These are phyloP conservation scores for Aspergillus uvarum DNA, from an alignment of 2,329 filamentous ascomycete species.

Conservation along the genomic window DNA sequence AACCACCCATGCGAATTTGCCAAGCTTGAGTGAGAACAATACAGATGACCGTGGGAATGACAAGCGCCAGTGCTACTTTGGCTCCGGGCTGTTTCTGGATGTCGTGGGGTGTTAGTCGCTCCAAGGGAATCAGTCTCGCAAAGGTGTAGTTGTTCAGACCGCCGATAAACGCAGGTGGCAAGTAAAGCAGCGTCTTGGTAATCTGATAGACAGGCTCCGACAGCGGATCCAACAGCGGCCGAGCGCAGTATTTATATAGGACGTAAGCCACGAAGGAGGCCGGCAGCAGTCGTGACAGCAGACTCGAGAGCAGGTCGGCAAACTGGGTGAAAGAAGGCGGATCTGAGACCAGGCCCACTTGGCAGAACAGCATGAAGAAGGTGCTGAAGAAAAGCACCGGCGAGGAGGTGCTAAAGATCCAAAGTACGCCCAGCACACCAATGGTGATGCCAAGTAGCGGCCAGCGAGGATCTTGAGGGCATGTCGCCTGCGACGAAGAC, in stretches of 20 bases:
- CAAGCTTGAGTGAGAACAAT: conserved; percentile 77
- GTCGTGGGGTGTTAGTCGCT: conserved; percentile 87
- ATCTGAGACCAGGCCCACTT: conserved; percentile 86
- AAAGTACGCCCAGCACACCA: conserved; percentile 73
- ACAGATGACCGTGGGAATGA: conserved; percentile 67
- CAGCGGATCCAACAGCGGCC: conserved; percentile 68
- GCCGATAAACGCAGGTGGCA: conserved; percentile 88
- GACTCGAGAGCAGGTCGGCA: conserved; percentile 70
- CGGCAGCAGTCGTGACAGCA: conserved; percentile 79
- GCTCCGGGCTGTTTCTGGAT: conserved; percentile 87
- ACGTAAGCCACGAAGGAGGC: conserved; percentile 85
- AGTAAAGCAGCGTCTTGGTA: conserved; percentile 86
- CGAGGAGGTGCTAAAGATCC: conserved; percentile 77
- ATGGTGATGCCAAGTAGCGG: conserved; percentile 76
- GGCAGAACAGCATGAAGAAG: conserved; percentile 82
- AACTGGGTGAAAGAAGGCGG: conserved; percentile 69
- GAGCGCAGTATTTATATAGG: conserved; percentile 79
- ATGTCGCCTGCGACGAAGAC: conserved; percentile 53
- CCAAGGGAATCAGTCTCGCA: conserved; percentile 80
- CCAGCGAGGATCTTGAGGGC: conserved; percentile 79
- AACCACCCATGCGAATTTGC: conserved; percentile 81
- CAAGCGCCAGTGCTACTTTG: conserved; percentile 73
- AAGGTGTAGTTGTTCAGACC: conserved; percentile 94
- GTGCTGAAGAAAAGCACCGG: conserved; percentile 79
- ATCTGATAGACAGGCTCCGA: conserved; percentile 64